Conservation (phyloP, 208 protist genomes). For the Leishmania martiniquensis region DNA sequence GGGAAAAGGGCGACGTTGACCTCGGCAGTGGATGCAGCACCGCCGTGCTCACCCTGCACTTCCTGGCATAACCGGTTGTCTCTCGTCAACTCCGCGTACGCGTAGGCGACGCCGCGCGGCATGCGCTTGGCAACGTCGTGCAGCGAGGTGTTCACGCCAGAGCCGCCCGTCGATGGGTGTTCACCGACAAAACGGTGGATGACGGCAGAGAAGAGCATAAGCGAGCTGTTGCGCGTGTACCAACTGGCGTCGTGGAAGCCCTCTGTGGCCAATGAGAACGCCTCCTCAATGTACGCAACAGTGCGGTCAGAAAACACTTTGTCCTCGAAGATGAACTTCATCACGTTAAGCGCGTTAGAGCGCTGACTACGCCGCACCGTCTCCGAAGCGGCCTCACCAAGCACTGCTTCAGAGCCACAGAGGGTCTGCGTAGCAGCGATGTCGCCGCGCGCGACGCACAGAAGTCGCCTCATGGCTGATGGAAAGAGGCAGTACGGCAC, state of each 20-base stretch:
- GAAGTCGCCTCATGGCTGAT: conserved; percentile 61
- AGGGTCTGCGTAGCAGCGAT: neutral
- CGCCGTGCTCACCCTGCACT: conserved; percentile 2
- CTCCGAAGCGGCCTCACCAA: conserved; percentile 8
- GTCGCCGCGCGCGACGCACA: conserved; percentile 41
- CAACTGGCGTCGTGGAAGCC: conserved; percentile 86
- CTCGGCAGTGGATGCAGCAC: neutral
- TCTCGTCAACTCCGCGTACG: conserved; percentile 45
- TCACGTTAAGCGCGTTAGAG: conserved; percentile 92
- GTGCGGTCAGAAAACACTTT: conserved; percentile 69
- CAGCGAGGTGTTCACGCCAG: conserved; percentile 82
- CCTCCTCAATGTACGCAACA: conserved; percentile 72
- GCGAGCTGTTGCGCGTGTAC: conserved; percentile 90
- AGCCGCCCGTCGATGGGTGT: conserved; percentile 75
- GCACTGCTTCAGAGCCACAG: neutral
- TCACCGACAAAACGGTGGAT: conserved; percentile 92
- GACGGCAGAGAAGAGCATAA: conserved; percentile 92
- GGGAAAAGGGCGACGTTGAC: conserved; percentile 80
- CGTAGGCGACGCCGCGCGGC: conserved; percentile 68
- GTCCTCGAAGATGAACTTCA: conserved; percentile 94
- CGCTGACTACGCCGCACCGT: conserved; percentile 64
- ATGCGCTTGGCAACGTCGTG: conserved; percentile 75
- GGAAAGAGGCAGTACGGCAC: conserved; percentile 78
- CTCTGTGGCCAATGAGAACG: conserved; percentile 76
- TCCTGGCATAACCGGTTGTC: conserved; percentile 13